Evolutionary conservation across 2,329 filamentous ascomycete species (phyloP), one percentile per base, ranked within the genome.

Genomic region (Zymoseptoria ardabiliae): DNA sequence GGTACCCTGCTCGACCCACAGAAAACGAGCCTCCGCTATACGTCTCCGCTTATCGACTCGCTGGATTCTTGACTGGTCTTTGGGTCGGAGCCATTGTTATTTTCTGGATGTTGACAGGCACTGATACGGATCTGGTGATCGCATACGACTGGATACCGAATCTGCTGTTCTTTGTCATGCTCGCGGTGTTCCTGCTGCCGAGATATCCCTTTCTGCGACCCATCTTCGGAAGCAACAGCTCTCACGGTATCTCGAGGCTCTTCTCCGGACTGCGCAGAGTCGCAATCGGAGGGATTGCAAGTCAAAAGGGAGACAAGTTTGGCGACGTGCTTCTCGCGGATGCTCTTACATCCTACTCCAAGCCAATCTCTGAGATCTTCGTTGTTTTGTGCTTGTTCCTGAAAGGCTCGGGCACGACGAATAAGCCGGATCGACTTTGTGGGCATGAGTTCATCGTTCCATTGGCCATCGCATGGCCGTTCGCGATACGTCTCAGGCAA

Each of bases 311-410:
- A 74, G 91, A 93, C 57, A 96, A 96, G 71, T 97, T 97, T 69
- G 93, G 91, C 58, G 94, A 99, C 72, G 88, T 97, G 56, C 77
- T 99, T 60, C 84, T 99, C 19, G 92, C 94, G 35, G 94, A 99
- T 81, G 93, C 91, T 58, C 77, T 97, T 67, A 99, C 94, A 50
- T 95, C 90, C 69, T 99, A 97, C 73, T 88, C 93, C 62, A 96
- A 95, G 74, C 89, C 97, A 28, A 80, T 96, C 25, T 93, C 87
- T 22, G 94, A 99, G 73, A 77, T 97, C 11, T 97, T 91, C 72
- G 88, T 97, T 58, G 86, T 86, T 53, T 76, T 91, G 25, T 97
- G 91, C 83, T 96, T 97, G 93, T 84, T 96, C 70, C 83, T 83
- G 1, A 76, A 81, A 3, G 82, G 82, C 3, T 83, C 85, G 50